Conservation (phyloP, 805 yeast species). For the Ogataea nitratoaversa region DNA sequence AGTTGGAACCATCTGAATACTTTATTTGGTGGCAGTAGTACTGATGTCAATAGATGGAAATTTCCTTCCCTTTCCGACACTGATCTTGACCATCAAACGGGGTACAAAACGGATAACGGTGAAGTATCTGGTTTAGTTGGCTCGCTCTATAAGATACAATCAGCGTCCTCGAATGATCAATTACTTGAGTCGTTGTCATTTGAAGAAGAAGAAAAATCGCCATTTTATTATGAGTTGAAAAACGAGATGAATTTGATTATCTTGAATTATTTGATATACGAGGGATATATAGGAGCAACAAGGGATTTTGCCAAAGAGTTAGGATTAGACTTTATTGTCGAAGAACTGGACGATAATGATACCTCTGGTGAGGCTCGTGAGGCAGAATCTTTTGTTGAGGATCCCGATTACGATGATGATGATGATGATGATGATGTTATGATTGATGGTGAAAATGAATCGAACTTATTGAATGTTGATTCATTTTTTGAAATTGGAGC, state of each 20-base stretch:
- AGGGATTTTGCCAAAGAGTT: constrained; percentile 56
- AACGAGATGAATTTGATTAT: constrained; percentile 47
- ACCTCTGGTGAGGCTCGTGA: background rate
- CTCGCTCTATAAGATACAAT: background rate
- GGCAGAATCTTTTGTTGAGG: constrained; percentile 1
- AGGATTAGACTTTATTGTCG: constrained; percentile 28
- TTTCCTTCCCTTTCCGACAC: background rate
- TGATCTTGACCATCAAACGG: no score
- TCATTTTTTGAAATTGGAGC: constrained; percentile 8
- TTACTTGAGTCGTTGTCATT: no score
- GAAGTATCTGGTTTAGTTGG: background rate
- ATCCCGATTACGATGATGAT: background rate
- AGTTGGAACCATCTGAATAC: no score
- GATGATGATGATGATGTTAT: constrained; percentile 1
- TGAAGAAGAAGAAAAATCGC: background rate
- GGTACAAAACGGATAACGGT: no score
- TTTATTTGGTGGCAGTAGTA: no score
- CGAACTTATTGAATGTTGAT: constrained; percentile 8
- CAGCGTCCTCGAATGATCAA: no score
- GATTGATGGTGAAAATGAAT: background rate
- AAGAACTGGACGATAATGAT: constrained; percentile 25
- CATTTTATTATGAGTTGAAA: constrained; percentile 10
- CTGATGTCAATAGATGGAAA: no score
- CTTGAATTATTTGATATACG: constrained; percentile 69
- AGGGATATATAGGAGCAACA: constrained; percentile 73